Conservation (phyloP, 2,329 filamentous ascomycete species). For the Penicillium sp. region DNA sequence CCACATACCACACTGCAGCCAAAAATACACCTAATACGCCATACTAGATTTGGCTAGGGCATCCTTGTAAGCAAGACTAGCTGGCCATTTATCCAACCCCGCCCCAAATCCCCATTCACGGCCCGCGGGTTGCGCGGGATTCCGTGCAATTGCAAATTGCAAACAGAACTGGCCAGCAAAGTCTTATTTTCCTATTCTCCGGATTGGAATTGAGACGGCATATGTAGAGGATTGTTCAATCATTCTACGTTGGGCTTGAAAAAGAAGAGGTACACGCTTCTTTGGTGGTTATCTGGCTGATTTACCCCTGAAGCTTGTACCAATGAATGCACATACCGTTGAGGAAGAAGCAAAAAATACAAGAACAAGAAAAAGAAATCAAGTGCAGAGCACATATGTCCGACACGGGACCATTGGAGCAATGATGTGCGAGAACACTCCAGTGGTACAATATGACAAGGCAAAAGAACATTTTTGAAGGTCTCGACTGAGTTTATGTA, state of each 20-base stretch:
- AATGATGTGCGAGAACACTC: neutral
- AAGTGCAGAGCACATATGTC: neutral
- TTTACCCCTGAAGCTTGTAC: neutral
- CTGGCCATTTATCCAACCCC: neutral
- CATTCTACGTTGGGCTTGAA: neutral
- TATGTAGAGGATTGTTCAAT: neutral
- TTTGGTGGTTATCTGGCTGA: neutral
- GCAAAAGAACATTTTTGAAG: neutral
- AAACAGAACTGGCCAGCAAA: neutral
- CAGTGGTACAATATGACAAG: neutral
- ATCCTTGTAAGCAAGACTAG: neutral
- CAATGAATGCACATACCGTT: neutral
- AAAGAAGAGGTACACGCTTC: neutral
- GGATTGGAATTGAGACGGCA: neutral
- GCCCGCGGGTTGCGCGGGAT: neutral
- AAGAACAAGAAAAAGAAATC: neutral
- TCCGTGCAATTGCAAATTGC: neutral
- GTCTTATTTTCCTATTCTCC: neutral
- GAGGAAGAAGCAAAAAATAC: neutral
- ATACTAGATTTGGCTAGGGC: neutral
- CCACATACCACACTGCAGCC: neutral
- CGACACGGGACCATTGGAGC: neutral
- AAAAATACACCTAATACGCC: neutral
- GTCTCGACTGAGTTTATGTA: neutral
- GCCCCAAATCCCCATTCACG: neutral